These are phyloP conservation scores for Sporothrix brunneoviolacea DNA, from an alignment of 2,329 filamentous ascomycete species.

Conservation along the genomic window DNA sequence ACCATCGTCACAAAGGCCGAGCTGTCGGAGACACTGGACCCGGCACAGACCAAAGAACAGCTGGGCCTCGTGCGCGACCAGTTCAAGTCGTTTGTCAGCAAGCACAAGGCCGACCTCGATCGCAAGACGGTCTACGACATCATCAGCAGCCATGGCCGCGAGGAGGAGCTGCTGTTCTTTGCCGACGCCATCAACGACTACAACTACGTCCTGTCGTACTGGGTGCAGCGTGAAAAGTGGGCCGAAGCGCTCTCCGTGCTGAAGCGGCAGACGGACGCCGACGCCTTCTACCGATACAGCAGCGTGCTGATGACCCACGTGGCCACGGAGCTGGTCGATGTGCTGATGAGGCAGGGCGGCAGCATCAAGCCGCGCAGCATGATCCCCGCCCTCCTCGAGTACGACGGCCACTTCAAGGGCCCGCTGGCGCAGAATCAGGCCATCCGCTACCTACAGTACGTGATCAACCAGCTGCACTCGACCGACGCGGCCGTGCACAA, in stretches of 20 bases:
- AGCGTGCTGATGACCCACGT: slow-evolving; percentile 92
- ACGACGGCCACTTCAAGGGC: slow-evolving; percentile 71
- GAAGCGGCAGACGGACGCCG: slow-evolving; percentile 85
- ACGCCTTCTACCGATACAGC: slow-evolving; percentile 94
- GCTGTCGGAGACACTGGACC: slow-evolving; percentile 57
- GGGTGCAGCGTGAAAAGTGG: slow-evolving; percentile 95
- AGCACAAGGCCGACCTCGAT: slow-evolving; percentile 82
- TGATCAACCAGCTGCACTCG: slow-evolving; percentile 78
- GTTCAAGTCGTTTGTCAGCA: slow-evolving; percentile 80
- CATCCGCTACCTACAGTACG: slow-evolving; percentile 85
- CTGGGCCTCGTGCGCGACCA: slow-evolving; percentile 66
- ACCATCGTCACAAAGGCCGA: slow-evolving; percentile 86
- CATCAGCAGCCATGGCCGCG: slow-evolving; percentile 88
- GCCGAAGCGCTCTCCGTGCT: slow-evolving; percentile 76
- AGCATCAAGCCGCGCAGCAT: slow-evolving; percentile 80
- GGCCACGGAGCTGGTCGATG: slow-evolving; percentile 81
- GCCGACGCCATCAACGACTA: slow-evolving; percentile 85
- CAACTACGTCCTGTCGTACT: slow-evolving; percentile 92
- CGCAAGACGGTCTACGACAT: slow-evolving; percentile 90
- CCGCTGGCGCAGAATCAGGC: slow-evolving; percentile 77
- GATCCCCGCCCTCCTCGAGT: slow-evolving; percentile 89
- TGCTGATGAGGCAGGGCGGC: slow-evolving; percentile 80
- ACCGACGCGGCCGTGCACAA: slow-evolving; percentile 88
- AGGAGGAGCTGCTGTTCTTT: slow-evolving; percentile 87
- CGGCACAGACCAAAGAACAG: slow-evolving; percentile 64